Evolutionary conservation across 1,284 basidiomycete genomes (phyloP), one percentile per base, ranked within the genome.

Genomic region (Phlebopus sp.): DNA sequence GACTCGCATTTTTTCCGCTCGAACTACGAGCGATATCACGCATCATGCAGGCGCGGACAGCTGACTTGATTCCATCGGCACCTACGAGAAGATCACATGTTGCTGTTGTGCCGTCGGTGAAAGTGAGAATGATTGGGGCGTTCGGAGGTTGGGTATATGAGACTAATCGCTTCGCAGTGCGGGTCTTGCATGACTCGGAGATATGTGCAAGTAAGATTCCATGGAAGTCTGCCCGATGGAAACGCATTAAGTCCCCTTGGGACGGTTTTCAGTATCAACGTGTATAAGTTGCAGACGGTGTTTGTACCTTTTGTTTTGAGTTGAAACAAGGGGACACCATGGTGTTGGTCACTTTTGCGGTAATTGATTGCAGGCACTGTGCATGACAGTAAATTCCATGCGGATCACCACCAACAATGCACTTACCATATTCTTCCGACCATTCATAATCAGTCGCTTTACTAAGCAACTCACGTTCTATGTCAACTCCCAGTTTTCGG

Each of bases 61-160:
- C 62, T 0, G 78, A 81, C 55, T 76, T 79, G 48, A 81, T 55
- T 0, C 79, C 78, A 50, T 81, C 78, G 0, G 76, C 75, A 21
- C 76, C 78, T 19, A 80, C 60, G 14, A 79, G 67, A 10, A 79
- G 37, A 49, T 80, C 76, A 53, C 72, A 76, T 3, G 62, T 59
- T 2, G 72, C 69, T 0, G 60, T 62, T 1, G 69, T 61, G 3
- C 74, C 76, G 47, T 80, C 75, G 5, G 62, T 39, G 53, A 81
- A 80, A 11, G 59, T 50, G n/a, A 80, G 55, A 7, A 52, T 59
- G 15, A 78, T 66, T 1, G 51, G 48, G 17, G 59, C 52, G 25
- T 10, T 53, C 19, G 9, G 14, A 4, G 51, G 46, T 29, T 73
- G 68, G 10, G 49, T 54, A 53, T 73, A 77, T 0, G 67, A 65